Evolutionary conservation across 148 eudicot genomes (phyloP).

Genomic region (Rhododendron molle): DNA sequence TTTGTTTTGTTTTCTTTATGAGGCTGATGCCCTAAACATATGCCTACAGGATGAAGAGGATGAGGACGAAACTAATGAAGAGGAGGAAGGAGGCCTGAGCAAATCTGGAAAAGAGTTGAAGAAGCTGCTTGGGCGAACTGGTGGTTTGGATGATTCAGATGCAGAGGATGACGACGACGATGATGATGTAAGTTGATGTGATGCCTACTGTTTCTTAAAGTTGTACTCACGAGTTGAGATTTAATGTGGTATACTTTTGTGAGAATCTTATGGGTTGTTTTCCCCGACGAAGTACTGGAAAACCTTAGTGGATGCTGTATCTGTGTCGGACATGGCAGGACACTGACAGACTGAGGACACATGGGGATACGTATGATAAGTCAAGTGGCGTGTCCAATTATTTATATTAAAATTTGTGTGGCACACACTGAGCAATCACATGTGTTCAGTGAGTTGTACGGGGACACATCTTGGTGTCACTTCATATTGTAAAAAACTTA

Average conservation of each 20-base stretch:
- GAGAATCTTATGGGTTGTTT: neutral
- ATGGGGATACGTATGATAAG: neutral
- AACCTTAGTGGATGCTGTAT: neutral
- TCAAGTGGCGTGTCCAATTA: neutral
- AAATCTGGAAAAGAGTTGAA: conserved; percentile 96
- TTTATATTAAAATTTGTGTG: neutral
- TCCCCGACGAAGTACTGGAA: neutral
- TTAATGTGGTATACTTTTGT: neutral
- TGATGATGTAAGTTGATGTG: conserved; percentile 61
- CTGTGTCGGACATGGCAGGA: neutral
- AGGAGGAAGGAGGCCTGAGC: conserved; percentile 88
- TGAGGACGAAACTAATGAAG: conserved; percentile 58
- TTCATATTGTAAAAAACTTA: neutral
- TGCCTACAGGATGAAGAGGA: conserved; percentile 68
- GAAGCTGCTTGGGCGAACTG: conserved; percentile 75
- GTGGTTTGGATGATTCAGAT: conserved; percentile 83
- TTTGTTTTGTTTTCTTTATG: neutral
- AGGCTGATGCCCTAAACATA: conserved; percentile 6
- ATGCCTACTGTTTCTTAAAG: conserved; percentile 2
- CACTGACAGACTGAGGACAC: neutral
- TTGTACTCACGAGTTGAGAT: neutral
- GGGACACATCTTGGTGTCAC: neutral
- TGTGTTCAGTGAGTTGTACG: neutral
- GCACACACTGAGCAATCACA: neutral
- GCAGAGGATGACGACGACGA: conserved; percentile 82